These are phyloP conservation scores for Solanum raphanifolium DNA, from an alignment of 257 asterid genomes.

Conservation along the genomic window DNA sequence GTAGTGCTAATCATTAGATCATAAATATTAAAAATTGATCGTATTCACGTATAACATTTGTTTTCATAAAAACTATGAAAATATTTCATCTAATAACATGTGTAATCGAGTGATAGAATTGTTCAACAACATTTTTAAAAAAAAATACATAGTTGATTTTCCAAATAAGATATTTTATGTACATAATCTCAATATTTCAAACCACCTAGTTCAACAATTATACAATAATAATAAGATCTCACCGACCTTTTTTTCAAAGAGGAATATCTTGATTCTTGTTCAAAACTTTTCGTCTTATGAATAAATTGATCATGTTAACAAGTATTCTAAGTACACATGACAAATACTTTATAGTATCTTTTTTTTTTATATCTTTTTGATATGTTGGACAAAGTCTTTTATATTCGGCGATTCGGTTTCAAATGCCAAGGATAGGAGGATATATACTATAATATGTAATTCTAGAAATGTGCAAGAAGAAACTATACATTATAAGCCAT, in stretches of 20 bases:
- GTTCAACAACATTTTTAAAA: neutral
- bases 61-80: too few relatives aligned
- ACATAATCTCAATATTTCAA: neutral
- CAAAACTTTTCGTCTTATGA: neutral
- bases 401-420: too few relatives aligned
- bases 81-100: neutral
- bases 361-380: neutral
- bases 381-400: neutral
- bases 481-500: neutral
- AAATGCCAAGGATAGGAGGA: neutral
- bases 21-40: neutral
- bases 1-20: neutral
- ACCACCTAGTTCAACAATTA: neutral
- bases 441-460: neutral
- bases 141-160: too few relatives aligned
- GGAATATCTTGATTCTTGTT: neutral
- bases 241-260: neutral
- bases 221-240: neutral
- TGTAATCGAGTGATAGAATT: neutral
- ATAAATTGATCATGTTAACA: neutral
- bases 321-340: neutral
- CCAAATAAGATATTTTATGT: too few relatives aligned
- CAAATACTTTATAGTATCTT: neutral
- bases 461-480: neutral
- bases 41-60: neutral